These are phyloP conservation scores for Hyphopichia burtonii DNA, from an alignment of 1,139 yeast genomes.

Conservation along the genomic window DNA sequence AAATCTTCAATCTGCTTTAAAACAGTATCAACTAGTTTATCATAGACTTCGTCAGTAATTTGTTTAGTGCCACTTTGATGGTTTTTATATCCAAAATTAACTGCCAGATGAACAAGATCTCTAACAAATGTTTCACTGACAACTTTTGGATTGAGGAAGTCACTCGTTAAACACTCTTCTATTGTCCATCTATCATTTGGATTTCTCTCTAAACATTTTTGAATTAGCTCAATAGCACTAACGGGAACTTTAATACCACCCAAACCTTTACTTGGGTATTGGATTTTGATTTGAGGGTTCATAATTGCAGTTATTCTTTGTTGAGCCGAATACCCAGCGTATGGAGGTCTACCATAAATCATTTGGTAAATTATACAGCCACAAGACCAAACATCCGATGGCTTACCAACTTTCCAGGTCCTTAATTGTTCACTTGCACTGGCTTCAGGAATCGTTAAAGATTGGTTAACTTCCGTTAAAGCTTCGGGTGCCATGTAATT, in stretches of 20 bases:
- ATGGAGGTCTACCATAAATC: constrained; percentile 93
- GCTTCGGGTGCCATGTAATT: constrained; percentile 99
- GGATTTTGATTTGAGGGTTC: constrained; percentile 80
- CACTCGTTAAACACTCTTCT: constrained; percentile 52
- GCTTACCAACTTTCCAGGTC: constrained; percentile 89
- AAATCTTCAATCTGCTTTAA: constrained; percentile 40
- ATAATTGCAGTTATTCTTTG: constrained; percentile 82
- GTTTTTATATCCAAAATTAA: constrained; percentile 58
- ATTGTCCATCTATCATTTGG: constrained; percentile 71
- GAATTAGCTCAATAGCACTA: constrained; percentile 69
- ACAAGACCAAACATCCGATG: constrained; percentile 97
- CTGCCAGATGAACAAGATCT: constrained; percentile 75
- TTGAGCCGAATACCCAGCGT: constrained; percentile 75
- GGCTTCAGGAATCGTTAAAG: constrained; percentile 14
- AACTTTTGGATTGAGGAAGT: constrained; percentile 72
- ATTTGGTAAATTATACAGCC: constrained; percentile 96
- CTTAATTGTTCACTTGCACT: constrained; percentile 19
- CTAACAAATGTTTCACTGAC: constrained; percentile 67
- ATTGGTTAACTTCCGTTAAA: constrained; percentile 57
- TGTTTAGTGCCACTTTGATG: constrained; percentile 33
- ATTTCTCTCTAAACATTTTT: constrained; percentile 69
- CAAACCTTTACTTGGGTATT: constrained; percentile 61
- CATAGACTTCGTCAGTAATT: constrained; percentile 40
- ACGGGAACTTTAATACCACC: constrained; percentile 67
- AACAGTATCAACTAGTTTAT: constrained; percentile 40